Evolutionary conservation across 2,329 filamentous ascomycete genomes (phyloP), one percentile per base, ranked within the genome.

Genomic region (Hypoxylon sp.): DNA sequence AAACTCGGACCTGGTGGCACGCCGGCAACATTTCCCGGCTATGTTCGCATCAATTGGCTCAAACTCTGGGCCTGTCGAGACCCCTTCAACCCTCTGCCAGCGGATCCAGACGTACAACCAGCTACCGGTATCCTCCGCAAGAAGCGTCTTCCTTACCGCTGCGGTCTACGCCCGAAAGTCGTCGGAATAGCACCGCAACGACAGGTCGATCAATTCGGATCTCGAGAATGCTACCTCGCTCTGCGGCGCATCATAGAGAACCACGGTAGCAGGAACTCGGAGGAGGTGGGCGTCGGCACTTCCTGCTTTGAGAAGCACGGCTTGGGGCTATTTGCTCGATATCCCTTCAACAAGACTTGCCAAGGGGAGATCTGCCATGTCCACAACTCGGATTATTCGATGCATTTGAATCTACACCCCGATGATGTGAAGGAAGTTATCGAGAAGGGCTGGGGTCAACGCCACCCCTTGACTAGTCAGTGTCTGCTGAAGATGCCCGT

Each of bases 251-350:
- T 84, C 1, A 82, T 93, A 51, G 78, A 84, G 59, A 76, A 76
- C 3, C 81, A 93, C 23, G 83, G 82, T 9, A 69, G 75, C 1
- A 73, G 72, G n/a, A 79, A 82, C 70, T 82, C 82, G 2, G 78
- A 79, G 1, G 78, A 78, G 14, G 82, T 91, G 60, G 85, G 83
- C 73, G 87, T 89, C 7, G 90, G 87, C 0, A 90, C 85, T 0
- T 93, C 90, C 0, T 94, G 91, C 74, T 89, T 96, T 70, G 93
- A 96, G 78, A 95, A 94, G 80, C 90, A 95, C 74, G 91, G 91
- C 43, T 85, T 92, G 5, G 92, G 90, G 0, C 83, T 96, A 0
- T 96, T 95, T 77, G 86, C 90, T 0, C 82, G 81, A 2, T 82
- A 85, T 53, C 89, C 90, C 0, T 82, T 90, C 67, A 90, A 90